Evolutionary conservation across 108 stramenopile species (phyloP), one percentile per base, ranked within the genome.

Genomic region (Aurantiochytrium sp.): DNA sequence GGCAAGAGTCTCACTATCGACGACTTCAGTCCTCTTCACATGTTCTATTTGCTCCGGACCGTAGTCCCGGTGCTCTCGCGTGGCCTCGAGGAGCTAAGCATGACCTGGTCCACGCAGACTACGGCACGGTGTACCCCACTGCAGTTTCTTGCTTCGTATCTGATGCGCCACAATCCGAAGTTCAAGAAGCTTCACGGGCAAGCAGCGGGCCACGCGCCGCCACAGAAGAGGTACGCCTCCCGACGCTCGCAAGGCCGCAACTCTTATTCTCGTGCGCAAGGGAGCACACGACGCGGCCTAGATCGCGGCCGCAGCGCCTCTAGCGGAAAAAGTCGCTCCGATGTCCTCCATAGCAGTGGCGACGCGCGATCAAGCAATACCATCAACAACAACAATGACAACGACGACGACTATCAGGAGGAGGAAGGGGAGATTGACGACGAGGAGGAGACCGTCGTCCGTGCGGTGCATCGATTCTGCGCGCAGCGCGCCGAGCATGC

Each of bases 141-240:
- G 8, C 15, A 81, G 42, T 81, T 81, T 3, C 30, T 81, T 6
- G 73, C 42, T 41, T 48, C 42, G 2, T 81, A 81, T 81, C 45
- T 81, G 30, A 81, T 81, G 73, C 73, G 73, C 8, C 73, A 81
- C 24, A 81, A 81, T 42, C 73, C 73, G 17, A 41, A 1, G 45
- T 48, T 27, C 30, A n/a, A n/a, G n/a, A n/a, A n/a, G n/a, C n/a
- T n/a, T n/a, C n/a, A n/a, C n/a, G n/a, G n/a, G n/a, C n/a, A n/a
- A n/a, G n/a, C n/a, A n/a, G n/a, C n/a, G n/a, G n/a, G n/a, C n/a
- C n/a, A n/a, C n/a, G n/a, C n/a, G n/a, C n/a, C n/a, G n/a, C n/a
- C n/a, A n/a, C n/a, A n/a, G n/a, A n/a, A n/a, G n/a, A n/a, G n/a
- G n/a, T n/a, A n/a, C n/a, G n/a, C 24, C 73, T 81, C 27, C 32